Evolutionary conservation across 306 rosid genomes (phyloP).

Genomic region (Pyrus betulifolia): DNA sequence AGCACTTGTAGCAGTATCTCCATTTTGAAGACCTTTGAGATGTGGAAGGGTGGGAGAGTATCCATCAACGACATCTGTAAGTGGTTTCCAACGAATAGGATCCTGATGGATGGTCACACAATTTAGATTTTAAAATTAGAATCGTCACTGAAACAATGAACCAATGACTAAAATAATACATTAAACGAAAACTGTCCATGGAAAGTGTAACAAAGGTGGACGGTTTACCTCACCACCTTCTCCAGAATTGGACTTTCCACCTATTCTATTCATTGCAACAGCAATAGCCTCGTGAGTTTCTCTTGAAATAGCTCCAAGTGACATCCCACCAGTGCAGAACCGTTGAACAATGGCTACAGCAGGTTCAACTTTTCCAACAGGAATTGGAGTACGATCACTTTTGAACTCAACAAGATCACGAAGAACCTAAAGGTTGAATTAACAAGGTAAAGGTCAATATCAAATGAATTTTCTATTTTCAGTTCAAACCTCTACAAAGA

Average conservation of each 20-base stretch:
- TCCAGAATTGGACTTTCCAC: slow-evolving; percentile 97
- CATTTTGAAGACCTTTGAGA: slow-evolving; percentile 99
- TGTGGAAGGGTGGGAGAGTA: slow-evolving; percentile 97
- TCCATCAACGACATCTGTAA: slow-evolving; percentile 92
- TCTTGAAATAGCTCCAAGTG: slow-evolving; percentile 98
- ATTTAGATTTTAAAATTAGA: neutral
- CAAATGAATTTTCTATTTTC: neutral
- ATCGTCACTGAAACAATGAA: neutral
- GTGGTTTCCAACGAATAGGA: slow-evolving; percentile 98
- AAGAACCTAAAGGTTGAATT: slow-evolving; percentile 55
- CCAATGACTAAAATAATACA: neutral
- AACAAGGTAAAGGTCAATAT: slow-evolving; percentile 8
- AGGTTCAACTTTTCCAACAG: slow-evolving; percentile 96
- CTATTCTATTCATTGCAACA: slow-evolving; percentile 95
- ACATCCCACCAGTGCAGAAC: slow-evolving; percentile 99
- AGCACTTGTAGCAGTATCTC: slow-evolving; percentile 99
- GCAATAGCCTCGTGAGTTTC: slow-evolving; percentile 99
- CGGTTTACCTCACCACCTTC: slow-evolving; percentile 97
- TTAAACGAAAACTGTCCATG: neutral
- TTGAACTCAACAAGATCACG: slow-evolving; percentile 96
- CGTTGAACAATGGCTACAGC: slow-evolving; percentile 86
- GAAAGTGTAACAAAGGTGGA: neutral
- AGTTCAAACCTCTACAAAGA: neutral
- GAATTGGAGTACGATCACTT: slow-evolving; percentile 79
- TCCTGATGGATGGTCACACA: slow-evolving; percentile 46